Conservation (phyloP, 1,284 basidiomycete species). For the Rugiboletus extremiorientalis region DNA sequence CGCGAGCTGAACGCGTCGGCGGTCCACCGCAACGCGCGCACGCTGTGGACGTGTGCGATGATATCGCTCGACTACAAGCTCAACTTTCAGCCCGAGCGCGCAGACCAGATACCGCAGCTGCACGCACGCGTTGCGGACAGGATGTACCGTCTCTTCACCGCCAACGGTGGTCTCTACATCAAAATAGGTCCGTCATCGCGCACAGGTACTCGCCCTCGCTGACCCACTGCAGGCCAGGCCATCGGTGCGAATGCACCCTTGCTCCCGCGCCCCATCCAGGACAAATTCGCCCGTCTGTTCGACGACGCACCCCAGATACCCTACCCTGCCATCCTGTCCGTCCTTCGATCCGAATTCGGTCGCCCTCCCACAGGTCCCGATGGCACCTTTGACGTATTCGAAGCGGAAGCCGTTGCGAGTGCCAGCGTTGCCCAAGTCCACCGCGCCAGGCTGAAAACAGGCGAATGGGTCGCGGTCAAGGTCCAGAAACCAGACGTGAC, state of each 20-base stretch:
- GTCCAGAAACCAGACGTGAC: conserved; percentile 87
- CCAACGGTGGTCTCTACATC: conserved; percentile 86
- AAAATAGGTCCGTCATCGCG: conserved; percentile 65
- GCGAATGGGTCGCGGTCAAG: conserved; percentile 83
- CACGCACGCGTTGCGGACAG: conserved; percentile 83
- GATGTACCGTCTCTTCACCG: conserved; percentile 71
- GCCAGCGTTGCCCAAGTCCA: conserved; percentile 92
- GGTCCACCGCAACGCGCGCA: conserved; percentile 60
- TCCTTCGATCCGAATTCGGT: conserved; percentile 74
- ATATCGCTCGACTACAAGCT: conserved; percentile 82
- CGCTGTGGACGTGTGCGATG: conserved; percentile 65
- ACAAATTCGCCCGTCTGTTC: conserved; percentile 79
- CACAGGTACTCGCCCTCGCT: not conserved
- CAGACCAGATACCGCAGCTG: conserved; percentile 70
- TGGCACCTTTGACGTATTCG: conserved; percentile 78
- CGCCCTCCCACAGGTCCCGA: conserved; percentile 59
- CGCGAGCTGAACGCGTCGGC: conserved; percentile 67
- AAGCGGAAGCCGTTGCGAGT: conserved; percentile 72
- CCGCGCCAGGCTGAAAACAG: conserved; percentile 62
- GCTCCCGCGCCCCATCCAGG: conserved; percentile 79
- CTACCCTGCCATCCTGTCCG: conserved; percentile 64
- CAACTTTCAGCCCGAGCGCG: conserved; percentile 71
- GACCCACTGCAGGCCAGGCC: conserved; percentile 53
- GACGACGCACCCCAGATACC: conserved; percentile 85
- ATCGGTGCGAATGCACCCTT: conserved; percentile 83